Base-by-base conservation (phyloP, 345 rosid species). In the Sapria himalayana region DNA sequence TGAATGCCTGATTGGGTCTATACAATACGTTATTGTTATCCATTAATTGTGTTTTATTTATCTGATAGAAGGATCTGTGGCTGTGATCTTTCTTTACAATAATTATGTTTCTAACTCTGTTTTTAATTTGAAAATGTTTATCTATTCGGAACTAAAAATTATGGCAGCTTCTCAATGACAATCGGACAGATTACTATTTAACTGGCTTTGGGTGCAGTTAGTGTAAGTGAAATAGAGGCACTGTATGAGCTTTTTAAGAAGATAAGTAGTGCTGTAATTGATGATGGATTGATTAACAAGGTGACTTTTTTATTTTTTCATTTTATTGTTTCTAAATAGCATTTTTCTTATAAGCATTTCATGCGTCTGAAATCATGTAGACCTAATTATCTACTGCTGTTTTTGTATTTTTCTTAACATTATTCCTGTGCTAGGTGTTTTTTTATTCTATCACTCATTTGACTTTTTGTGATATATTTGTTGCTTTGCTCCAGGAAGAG, bases 191-290 rank as follows among this genome's bases (percentile, higher is more conserved):
- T 22, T 54, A 19, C 45, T 46, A 13, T 18, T 52, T 53, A 46
- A 12, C 3, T 41, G 32, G 43, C 45, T 22, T 25, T 45, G 15
- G 37, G 10, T 64, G 80, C 84, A 91, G 95, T 91, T 54, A 84
- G 85, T 51, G 99, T 84, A 35, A 91, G 99, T 61, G 99, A 89
- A 68, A 77, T 89, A 34, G 99, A 89, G 62, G 99, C 99, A 18
- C 79, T 89, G 15, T 91, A 91, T 52, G 99, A 91, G 62, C 86
- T 91, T 18, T 91, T 91, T 51, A 84, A 91, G 76, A 84, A 84
- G 75, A 91, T 91, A 49, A 84, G 99, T 66, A 91, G 99, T 40
- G 99, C 92, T 6, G 99, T 91, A 50, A 84, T 80, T 55, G 99
- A 91, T 56, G 99, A 84, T 29, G 95, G 95, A 27, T 60, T 89